Conservation (phyloP, 73 alveolate species). For the Paramecium pentaurelia region DNA sequence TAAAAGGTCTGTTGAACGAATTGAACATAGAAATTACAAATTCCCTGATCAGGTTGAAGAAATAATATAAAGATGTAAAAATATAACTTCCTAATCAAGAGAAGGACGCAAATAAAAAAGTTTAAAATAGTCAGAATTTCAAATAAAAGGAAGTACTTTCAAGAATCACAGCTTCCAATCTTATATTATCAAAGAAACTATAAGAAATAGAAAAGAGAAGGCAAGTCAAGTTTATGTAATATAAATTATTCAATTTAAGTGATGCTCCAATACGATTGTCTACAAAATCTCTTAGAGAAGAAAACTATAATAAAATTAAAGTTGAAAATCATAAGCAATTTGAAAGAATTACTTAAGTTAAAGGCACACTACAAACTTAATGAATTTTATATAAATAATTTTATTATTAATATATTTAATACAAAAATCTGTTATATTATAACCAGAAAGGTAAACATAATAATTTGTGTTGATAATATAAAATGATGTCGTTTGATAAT, state of each 20-base stretch:
- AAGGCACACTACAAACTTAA: slow-evolving; percentile 21
- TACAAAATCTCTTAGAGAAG: slow-evolving; percentile 25
- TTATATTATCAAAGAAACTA: background rate
- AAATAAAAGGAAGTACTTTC: background rate
- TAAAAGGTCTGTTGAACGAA: background rate
- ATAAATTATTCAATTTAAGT: background rate
- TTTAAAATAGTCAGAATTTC: background rate
- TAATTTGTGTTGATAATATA: too few relatives aligned
- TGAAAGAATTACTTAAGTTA: background rate
- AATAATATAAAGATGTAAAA: background rate
- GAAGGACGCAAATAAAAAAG: background rate
- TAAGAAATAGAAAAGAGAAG: background rate
- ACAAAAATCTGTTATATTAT: background rate
- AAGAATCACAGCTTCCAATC: background rate
- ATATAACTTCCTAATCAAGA: background rate
- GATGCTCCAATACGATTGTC: background rate
- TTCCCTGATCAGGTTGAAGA: background rate
- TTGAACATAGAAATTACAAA: background rate
- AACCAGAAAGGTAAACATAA: background rate
- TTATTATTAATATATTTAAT: background rate
- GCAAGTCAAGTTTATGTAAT: background rate
- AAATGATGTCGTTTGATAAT: too few relatives aligned
- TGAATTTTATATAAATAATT: background rate
- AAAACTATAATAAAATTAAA: background rate
- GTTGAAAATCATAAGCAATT: background rate